These are phyloP conservation scores for Serendipita vermifera DNA, from an alignment of 768 basidiomycete species.

Conservation along the genomic window DNA sequence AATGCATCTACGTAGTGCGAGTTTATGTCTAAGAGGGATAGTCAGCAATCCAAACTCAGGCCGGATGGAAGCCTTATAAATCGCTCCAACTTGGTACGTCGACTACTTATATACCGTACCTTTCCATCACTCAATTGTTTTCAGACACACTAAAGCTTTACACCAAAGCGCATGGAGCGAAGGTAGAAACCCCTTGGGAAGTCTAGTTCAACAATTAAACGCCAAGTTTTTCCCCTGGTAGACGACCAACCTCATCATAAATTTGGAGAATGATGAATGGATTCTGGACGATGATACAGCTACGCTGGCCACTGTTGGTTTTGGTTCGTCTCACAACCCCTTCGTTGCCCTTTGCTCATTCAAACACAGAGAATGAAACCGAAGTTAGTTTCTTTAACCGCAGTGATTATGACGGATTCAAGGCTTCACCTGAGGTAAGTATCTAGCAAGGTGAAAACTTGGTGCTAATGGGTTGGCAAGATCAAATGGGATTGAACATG, in stretches of 20 bases:
- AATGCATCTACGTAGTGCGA: not conserved
- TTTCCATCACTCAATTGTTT: not conserved
- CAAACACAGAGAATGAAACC: slow-evolving; percentile 73
- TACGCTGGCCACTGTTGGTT: slow-evolving; percentile 53
- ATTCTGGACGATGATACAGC: slow-evolving; percentile 58
- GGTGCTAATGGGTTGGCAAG: not conserved
- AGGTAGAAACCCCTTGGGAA: slow-evolving; percentile 57
- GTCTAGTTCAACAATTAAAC: too few species aligned
- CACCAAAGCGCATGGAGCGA: slow-evolving; percentile 86
- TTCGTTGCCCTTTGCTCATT: not conserved
- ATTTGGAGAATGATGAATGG: slow-evolving; percentile 92
- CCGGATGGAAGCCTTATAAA: slow-evolving; percentile 84
- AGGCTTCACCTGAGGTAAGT: slow-evolving; percentile 62
- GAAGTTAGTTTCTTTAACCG: slow-evolving; percentile 88
- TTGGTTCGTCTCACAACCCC: slow-evolving; percentile 44
- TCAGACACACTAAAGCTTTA: slow-evolving; percentile 91
- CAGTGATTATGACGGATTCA: slow-evolving; percentile 66
- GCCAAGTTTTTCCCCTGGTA: slow-evolving; percentile 22
- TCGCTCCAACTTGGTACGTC: slow-evolving; percentile 51
- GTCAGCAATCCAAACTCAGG: slow-evolving; percentile 56
- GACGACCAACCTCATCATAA: slow-evolving; percentile 97
- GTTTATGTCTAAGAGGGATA: not conserved
- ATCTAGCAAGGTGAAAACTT: not conserved
- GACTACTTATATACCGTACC: not conserved
- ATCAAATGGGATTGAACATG: not conserved